These are phyloP conservation scores for Cryptomeria japonica DNA, from an alignment of 75 land plant genomes.

Conservation along the genomic window DNA sequence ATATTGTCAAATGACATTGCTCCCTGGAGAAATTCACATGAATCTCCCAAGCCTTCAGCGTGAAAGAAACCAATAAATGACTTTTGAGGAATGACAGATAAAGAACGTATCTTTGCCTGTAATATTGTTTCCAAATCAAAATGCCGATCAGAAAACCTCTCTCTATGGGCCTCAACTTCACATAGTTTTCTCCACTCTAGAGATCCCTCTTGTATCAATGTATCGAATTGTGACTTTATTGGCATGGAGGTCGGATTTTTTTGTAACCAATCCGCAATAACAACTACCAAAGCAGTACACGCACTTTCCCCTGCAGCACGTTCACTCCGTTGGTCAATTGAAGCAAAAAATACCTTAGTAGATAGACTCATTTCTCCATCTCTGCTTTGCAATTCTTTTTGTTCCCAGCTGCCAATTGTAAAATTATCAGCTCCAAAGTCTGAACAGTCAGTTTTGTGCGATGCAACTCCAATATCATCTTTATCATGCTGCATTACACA, in stretches of 20 bases:
- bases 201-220: constrained; percentile 87
- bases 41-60: constrained; percentile 63
- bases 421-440: constrained; percentile 91
- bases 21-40: constrained; percentile 69
- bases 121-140: constrained; percentile 95
- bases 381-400: constrained; percentile 70
- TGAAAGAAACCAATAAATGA: constrained; percentile 90
- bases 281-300: constrained; percentile 95
- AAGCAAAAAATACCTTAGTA: constrained; percentile 83
- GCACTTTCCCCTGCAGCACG: constrained; percentile 98
- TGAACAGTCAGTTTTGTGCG: constrained; percentile 20
- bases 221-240: constrained; percentile 85
- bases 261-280: constrained; percentile 96
- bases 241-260: constrained; percentile 60
- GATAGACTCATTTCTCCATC: constrained; percentile 82
- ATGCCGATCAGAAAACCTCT: constrained; percentile 83
- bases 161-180: constrained; percentile 50
- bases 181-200: constrained; percentile 92
- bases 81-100: constrained; percentile 67
- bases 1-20: constrained; percentile 92
- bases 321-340: constrained; percentile 95
- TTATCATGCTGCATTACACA: constrained; percentile 14
- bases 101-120: constrained; percentile 68
- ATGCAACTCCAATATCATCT: neutral
- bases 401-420: constrained; percentile 80